A percentile compares a stretch with the other conserved stretches of the same genome.
phyloP scores from a whole-genome alignment of 306 rosid genomes.

The Vigna radiata region DNA sequence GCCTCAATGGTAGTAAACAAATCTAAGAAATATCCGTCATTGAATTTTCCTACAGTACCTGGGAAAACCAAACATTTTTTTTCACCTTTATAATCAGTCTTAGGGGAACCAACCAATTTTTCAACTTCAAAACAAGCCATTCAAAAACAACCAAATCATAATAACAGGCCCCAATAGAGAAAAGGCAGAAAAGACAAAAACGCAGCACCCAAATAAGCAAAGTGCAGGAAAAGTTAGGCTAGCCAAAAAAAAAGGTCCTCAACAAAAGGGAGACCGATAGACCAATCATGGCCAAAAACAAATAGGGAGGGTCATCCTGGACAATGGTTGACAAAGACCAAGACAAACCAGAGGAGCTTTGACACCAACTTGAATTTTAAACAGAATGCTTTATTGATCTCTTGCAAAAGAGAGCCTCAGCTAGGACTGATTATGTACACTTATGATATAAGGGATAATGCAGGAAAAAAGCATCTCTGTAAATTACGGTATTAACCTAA shows the following conservation, averaged over 20 bases:
- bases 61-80: background rate
- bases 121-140: background rate
- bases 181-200: background rate
- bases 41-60: too few relatives aligned
- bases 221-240: background rate
- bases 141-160: background rate
- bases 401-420: background rate
- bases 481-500: too few relatives aligned
- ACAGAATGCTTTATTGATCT: background rate
- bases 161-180: background rate
- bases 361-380: background rate
- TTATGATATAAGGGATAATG: background rate
- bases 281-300: background rate
- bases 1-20: too few relatives aligned
- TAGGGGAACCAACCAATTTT: too few relatives aligned
- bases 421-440: background rate
- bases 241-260: background rate
- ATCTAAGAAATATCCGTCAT: too few relatives aligned
- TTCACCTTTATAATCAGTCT: background rate
- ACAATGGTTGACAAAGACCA: background rate
- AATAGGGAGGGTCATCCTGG: background rate
- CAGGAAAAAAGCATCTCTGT: too few relatives aligned
- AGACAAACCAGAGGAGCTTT: background rate
- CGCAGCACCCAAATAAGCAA: background rate
- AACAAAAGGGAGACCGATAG: background rate